A percentile compares a stretch with the other conserved stretches of the same genome.
These are phyloP conservation scores for Lolium multiflorum DNA, from an alignment of 176 grass and related monocot species.

Conservation along the genomic window DNA sequence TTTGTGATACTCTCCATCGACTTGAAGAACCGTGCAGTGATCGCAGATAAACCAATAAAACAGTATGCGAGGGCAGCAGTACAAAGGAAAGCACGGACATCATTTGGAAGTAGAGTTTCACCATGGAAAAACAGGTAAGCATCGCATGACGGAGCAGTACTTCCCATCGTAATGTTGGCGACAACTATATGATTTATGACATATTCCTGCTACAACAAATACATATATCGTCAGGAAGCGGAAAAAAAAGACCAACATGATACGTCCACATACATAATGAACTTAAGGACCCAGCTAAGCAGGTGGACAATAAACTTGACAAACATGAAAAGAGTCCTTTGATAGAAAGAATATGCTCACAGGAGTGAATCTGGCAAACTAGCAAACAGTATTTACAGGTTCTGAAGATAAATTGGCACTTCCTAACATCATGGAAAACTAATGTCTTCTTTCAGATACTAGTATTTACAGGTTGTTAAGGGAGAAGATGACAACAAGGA, in stretches of 20 bases:
- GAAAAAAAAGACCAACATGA: neutral
- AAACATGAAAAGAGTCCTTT: slow-evolving; percentile 3
- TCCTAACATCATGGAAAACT: neutral
- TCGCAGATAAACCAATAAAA: slow-evolving; percentile 75
- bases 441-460: neutral
- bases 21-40: slow-evolving; percentile 79
- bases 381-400: neutral
- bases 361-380: neutral
- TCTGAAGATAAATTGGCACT: neutral
- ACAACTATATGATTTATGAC: neutral
- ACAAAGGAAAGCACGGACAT: slow-evolving; percentile 56
- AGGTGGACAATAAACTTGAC: neutral
- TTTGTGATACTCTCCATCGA: slow-evolving; percentile 85
- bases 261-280: neutral
- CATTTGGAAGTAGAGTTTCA: slow-evolving; percentile 62
- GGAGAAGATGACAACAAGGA: neutral
- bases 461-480: slow-evolving; percentile 8
- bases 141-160: slow-evolving; percentile 37
- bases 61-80: slow-evolving; percentile 63
- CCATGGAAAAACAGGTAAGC: slow-evolving; percentile 56
- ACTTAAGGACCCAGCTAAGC: neutral
- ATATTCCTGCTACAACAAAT: slow-evolving; percentile 30
- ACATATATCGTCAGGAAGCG: neutral
- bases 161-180: slow-evolving; percentile 14
- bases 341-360: neutral